Percentiles rank a stretch among this genome's conserved stretches.
Conservation (phyloP, 371 early-diverging fungal species). For the Saksenaea vasiformis region DNA sequence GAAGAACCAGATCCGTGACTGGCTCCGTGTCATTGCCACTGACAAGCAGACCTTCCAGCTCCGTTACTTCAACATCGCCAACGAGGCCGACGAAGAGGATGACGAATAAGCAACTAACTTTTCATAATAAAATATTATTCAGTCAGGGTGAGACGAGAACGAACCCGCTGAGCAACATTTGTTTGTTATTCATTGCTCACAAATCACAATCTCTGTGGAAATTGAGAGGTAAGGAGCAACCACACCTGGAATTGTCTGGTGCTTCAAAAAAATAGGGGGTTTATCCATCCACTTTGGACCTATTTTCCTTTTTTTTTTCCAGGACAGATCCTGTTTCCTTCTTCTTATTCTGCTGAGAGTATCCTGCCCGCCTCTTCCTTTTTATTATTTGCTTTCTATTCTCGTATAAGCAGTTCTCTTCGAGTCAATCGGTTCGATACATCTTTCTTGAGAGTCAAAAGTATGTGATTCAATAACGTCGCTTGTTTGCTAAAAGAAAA, state of each 20-base stretch:
- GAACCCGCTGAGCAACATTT: slow-evolving; percentile 53
- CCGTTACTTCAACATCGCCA: slow-evolving; percentile 94
- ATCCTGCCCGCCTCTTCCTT: background rate
- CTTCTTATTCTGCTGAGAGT: background rate
- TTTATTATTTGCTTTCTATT: background rate
- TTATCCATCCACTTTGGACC: background rate
- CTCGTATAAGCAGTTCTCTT: background rate
- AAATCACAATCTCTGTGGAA: slow-evolving; percentile 62
- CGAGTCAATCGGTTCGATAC: too few species aligned
- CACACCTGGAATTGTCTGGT: background rate
- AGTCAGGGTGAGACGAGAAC: slow-evolving; percentile 66
- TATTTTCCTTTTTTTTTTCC: background rate
- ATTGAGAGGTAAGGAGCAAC: background rate
- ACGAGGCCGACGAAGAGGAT: slow-evolving; percentile 84
- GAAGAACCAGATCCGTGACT: slow-evolving; percentile 98
- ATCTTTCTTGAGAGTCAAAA: background rate
- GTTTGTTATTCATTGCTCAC: slow-evolving; percentile 33
- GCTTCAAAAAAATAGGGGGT: background rate
- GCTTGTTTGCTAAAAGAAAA: background rate
- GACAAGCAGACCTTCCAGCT: slow-evolving; percentile 93
- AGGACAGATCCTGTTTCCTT: background rate
- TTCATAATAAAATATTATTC: slow-evolving; percentile 13
- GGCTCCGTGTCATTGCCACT: slow-evolving; percentile 95
- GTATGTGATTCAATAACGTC: background rate
- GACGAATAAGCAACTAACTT: slow-evolving; percentile 43